Evolutionary conservation across 371 early-diverging fungal species (phyloP), one percentile per base, ranked within the genome.

Genomic region (Haplosporangium sp.): DNA sequence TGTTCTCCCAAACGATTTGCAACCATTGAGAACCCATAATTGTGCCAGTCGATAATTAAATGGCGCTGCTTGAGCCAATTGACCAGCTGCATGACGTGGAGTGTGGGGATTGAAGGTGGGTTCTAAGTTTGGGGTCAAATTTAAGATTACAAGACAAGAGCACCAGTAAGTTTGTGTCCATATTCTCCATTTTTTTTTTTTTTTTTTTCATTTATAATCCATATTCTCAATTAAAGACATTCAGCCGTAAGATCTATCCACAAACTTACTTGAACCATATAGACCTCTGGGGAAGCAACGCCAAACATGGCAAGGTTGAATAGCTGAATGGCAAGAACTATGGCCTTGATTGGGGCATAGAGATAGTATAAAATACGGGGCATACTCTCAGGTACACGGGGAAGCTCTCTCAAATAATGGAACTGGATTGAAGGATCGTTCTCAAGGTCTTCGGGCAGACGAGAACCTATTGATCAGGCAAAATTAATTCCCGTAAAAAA

Each of bases 11-110:
- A 76, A 40, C 87, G 92, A 60, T 96, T 82, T 4, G 88, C 92
- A 57, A 98, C 90, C 52, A 98, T 90, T 1, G 97, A 91, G 76
- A 92, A 93, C 7, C 98, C 99, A 84, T 96, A 95, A 83, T 98
- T 98, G 83, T 98, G 99, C 99, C 98, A 98, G 83, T 98, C 99
- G 65, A 98, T 95, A 63, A 98, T 85, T 7, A 98, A 82, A 63
- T 87, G 85, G 4, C 92, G 84, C 37, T 89, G 84, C 10, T 91
- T 90, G 11, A 94, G 27, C 50, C 83, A 85, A 44, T 88, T 85
- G 35, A 94, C 85, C 4, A 90, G 39, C 45, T 91, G 93, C 42
- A 89, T 94, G 60, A 98, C 87, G 4, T 90, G 58, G 45, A 98
- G 87, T 2, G 97, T 96, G 1, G 99, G 99, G 57, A 98, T 93